phyloP scores from a whole-genome alignment of 1,139 yeast species.

The Meyerozyma athensensis region DNA sequence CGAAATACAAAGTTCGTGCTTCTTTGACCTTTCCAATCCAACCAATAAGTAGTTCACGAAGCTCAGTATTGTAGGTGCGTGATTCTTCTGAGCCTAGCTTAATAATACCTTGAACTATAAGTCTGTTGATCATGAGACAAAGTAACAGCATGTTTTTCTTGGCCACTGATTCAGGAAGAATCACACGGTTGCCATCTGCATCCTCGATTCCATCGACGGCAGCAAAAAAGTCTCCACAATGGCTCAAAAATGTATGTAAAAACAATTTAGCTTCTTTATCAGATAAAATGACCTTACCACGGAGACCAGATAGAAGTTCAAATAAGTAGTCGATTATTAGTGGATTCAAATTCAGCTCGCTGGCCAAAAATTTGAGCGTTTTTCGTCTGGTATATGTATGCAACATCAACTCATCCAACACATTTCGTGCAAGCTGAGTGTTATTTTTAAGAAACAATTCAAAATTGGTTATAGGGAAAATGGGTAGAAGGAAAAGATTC shows the following conservation, averaged over 20 bases:
- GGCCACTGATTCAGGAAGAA: conserved; percentile 38
- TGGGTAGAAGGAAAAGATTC: conserved; percentile 29
- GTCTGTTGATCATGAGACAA: conserved; percentile 56
- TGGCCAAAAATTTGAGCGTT: conserved; percentile 65
- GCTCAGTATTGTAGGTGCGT: not conserved
- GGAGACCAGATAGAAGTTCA: conserved; percentile 49
- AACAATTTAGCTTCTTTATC: conserved; percentile 60
- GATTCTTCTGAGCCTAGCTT: conserved; percentile 22
- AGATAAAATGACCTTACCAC: conserved; percentile 42
- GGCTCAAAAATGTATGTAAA: conserved; percentile 63
- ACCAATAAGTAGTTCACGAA: conserved; percentile 10
- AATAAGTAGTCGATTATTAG: conserved; percentile 53
- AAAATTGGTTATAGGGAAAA: conserved; percentile 38
- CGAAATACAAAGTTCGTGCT: not conserved
- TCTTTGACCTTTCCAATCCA: conserved; percentile 11
- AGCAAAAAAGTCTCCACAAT: conserved; percentile 47
- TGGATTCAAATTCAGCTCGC: conserved; percentile 49
- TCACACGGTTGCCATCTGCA: conserved; percentile 31
- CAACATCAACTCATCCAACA: conserved; percentile 69
- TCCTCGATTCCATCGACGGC: conserved; percentile 34
- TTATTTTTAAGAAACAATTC: conserved; percentile 34
- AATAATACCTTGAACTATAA: conserved; percentile 42
- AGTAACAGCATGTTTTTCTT: conserved; percentile 49
- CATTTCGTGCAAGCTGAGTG: conserved; percentile 44
- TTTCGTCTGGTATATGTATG: conserved; percentile 55